Evolutionary conservation across 305 asterid genomes (phyloP), one percentile per base, ranked within the genome.

Genomic region (Vinca major): DNA sequence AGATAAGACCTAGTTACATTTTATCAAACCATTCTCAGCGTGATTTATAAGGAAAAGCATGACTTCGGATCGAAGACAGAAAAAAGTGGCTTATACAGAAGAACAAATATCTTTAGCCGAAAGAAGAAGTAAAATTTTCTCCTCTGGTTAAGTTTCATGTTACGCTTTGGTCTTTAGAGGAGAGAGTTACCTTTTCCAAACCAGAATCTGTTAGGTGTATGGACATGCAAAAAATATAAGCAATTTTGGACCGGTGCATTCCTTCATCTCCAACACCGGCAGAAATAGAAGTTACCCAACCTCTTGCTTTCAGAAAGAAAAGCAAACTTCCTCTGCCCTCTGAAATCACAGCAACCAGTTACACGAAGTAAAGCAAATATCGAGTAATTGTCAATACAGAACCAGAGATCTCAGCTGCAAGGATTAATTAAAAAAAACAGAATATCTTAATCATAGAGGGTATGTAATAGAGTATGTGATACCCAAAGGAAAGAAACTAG

Each of bases 241-340:
- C 94, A 56, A 90, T 69, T 69, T 95, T 80, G 57, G 97, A 88
- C 54, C 94, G 87, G 65, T 78, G 75, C 92, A 93, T 82, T 71
- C 97, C 99, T 66, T 90, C 97, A 74, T 92, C 97, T 72, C 89
- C 86, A 77, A 93, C 95, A 75, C 99, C 99, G 78, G 99, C 97
- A 77, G 96, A 87, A 73, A 93, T 82, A 49, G 92, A 89, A 73
- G 96, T 87, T 69, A 74, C 86, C 97, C 87, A 90, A 74, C 99
- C 96, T 85, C 70, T 83, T 74, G 89, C 84, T 78, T 93, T 93
- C 72, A 93, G 86, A 86, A 79, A 85, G 80, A 72, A 90, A 80
- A 66, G 96, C 85, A 93, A 82, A 73, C 97, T 89, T 71, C 99
- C 97, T 79, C 86, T 86, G 78, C 99, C 97, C 95, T 93, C 99